Evolutionary conservation across 176 grass and related monocot species (phyloP).

Genomic region (Leersia perrieri): DNA sequence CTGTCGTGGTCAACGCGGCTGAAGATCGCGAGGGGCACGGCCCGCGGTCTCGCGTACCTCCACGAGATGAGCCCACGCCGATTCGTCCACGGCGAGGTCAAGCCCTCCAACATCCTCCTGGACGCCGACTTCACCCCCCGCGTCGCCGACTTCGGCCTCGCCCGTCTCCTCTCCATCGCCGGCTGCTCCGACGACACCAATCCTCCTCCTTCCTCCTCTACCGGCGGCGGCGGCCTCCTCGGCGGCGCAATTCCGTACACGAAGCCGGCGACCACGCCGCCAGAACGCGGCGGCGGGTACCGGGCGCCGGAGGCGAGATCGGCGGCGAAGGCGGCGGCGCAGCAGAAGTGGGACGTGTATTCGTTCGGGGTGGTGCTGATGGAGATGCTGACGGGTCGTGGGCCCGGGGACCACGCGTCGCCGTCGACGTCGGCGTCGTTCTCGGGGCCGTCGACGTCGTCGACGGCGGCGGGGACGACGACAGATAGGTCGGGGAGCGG

Average conservation of each 20-base stretch:
- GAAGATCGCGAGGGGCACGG: constrained; percentile 59
- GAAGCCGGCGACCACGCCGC: not conserved
- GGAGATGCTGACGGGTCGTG: constrained; percentile 66
- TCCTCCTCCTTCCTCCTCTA: not conserved
- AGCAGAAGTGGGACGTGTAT: constrained; percentile 89
- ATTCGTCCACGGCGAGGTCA: constrained; percentile 79
- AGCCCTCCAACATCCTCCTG: constrained; percentile 95
- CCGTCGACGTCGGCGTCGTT: constrained; percentile 49
- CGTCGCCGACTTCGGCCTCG: constrained; percentile 78
- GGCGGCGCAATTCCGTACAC: constrained; percentile 42
- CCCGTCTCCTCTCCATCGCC: constrained; percentile 56
- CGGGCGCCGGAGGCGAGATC: constrained; percentile 65
- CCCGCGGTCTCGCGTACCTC: constrained; percentile 70
- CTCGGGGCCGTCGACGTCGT: constrained; percentile 25
- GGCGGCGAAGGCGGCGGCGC: not conserved
- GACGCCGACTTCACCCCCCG: constrained; percentile 62
- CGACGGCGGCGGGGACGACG: not conserved
- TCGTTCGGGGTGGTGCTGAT: constrained; percentile 68
- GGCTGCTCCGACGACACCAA: constrained; percentile 31
- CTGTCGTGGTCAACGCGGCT: constrained; percentile 65
- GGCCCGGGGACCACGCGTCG: constrained; percentile 48
- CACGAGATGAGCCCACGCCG: constrained; percentile 75
- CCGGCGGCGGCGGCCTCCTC: constrained; percentile 15
- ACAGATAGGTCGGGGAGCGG: constrained; percentile 35
- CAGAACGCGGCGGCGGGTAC: constrained; percentile 48